Conservation (phyloP, 805 yeast genomes). For the Jamesozyma piceae region DNA sequence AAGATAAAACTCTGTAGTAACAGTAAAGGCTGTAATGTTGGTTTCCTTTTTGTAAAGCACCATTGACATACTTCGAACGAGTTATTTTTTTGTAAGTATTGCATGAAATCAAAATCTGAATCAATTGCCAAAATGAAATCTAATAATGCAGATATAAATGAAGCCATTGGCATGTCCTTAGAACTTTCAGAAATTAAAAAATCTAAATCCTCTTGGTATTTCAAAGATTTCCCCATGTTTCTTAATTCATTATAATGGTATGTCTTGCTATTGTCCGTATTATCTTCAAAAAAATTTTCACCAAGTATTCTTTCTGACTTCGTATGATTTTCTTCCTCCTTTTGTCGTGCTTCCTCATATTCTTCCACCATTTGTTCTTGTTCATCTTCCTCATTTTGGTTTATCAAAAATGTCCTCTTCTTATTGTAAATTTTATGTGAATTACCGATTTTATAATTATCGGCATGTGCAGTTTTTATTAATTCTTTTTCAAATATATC, state of each 20-base stretch:
- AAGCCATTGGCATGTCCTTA: background rate
- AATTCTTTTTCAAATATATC: constrained; percentile 1
- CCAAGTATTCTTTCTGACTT: background rate
- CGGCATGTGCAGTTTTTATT: background rate
- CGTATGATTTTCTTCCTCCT: constrained; percentile 4
- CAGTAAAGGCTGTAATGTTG: constrained; percentile 4
- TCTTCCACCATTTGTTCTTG: constrained; percentile 7
- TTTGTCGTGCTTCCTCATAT: constrained; percentile 2
- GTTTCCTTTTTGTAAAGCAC: constrained; percentile 8
- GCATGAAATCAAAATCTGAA: constrained; percentile 13
- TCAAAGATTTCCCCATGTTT: constrained; percentile 29
- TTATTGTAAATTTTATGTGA: constrained; percentile 13
- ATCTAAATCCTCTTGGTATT: constrained; percentile 31
- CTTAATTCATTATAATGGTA: constrained; percentile 23
- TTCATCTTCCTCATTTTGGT: constrained; percentile 10
- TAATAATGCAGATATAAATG: constrained; percentile 15
- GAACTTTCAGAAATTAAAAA: constrained; percentile 15
- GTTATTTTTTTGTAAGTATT: constrained; percentile 13
- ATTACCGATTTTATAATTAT: background rate
- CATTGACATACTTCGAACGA: constrained; percentile 17
- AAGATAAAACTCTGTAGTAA: constrained; percentile 15
- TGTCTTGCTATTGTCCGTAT: constrained; percentile 3
- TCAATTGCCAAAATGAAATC: constrained; percentile 14
- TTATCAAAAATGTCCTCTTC: constrained; percentile 16
- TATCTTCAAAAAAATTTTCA: background rate